phyloP scores from a whole-genome alignment of 345 rosid species.

The Camelina laxa region DNA sequence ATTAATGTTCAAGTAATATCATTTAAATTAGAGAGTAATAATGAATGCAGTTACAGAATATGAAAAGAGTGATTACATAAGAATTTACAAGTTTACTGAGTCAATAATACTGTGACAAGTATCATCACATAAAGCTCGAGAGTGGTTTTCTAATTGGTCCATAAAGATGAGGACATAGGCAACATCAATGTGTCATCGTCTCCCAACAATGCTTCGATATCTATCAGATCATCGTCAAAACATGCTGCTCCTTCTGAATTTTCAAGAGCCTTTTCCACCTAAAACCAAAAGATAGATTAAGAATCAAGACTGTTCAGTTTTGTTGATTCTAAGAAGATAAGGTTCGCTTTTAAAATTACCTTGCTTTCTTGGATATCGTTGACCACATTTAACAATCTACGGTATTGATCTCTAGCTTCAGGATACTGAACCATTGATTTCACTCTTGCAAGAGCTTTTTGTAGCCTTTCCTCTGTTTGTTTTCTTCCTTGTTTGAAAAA shows the following conservation, averaged over 20 bases:
- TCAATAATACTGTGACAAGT: constrained; percentile 19
- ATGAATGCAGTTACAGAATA: constrained; percentile 33
- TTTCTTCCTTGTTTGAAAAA: constrained; percentile 84
- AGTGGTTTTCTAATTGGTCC: constrained; percentile 21
- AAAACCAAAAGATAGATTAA: background rate
- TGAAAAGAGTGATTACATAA: constrained; percentile 24
- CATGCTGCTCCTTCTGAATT: constrained; percentile 47
- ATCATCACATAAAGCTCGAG: constrained; percentile 25
- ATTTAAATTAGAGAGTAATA: constrained; percentile 13
- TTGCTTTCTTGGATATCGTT: constrained; percentile 75
- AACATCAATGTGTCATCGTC: constrained; percentile 60
- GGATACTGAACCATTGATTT: constrained; percentile 92
- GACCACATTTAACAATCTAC: constrained; percentile 75
- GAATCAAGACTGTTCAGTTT: background rate
- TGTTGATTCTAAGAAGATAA: constrained; percentile 4
- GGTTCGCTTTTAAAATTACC: constrained; percentile 49
- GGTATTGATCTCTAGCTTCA: constrained; percentile 90
- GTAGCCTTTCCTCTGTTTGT: constrained; percentile 83
- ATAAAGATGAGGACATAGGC: constrained; percentile 43
- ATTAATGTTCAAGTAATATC: constrained; percentile 12
- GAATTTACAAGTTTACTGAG: constrained; percentile 42
- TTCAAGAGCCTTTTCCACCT: constrained; percentile 50
- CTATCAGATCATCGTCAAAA: constrained; percentile 61
- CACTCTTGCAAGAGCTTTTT: constrained; percentile 83
- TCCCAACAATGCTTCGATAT: constrained; percentile 55